Percentiles rank a stretch among this genome's conserved stretches.
Evolutionary conservation across 495 filamentous ascomycete species (phyloP).

Genomic region (Elasticomyces elasticus): DNA sequence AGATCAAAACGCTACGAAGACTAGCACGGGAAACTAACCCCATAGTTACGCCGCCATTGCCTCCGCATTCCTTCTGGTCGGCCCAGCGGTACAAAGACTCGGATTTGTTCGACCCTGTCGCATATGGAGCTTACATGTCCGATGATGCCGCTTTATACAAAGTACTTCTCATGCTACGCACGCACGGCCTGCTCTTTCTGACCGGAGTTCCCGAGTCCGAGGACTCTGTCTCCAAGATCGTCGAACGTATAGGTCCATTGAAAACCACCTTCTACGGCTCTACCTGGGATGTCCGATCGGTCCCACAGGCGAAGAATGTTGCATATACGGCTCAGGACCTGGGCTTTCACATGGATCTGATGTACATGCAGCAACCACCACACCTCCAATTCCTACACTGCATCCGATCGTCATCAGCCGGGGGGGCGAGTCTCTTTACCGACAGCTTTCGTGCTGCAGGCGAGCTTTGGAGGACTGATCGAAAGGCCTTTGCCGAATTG

Average conservation of each 20-base stretch:
- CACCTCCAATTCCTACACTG: constrained; percentile 81
- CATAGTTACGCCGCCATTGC: not conserved
- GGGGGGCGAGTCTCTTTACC: constrained; percentile 74
- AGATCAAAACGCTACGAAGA: not conserved
- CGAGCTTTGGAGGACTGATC: constrained; percentile 29
- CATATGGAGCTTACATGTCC: constrained; percentile 61
- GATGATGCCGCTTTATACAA: constrained; percentile 41
- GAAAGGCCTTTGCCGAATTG: constrained; percentile 34
- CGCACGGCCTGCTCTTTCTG: constrained; percentile 63
- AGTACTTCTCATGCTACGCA: constrained; percentile 45
- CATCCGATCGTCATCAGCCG: constrained; percentile 58
- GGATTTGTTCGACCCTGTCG: constrained; percentile 43
- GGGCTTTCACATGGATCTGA: constrained; percentile 82
- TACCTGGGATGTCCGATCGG: constrained; percentile 78
- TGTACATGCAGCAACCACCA: constrained; percentile 74
- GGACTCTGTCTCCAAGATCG: constrained; percentile 54
- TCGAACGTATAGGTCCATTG: constrained; percentile 58
- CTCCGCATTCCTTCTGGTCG: constrained; percentile 34
- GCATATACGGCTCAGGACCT: constrained; percentile 76
- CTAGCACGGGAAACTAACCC: constrained; percentile 2
- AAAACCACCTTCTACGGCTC: constrained; percentile 78
- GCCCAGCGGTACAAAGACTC: constrained; percentile 29
- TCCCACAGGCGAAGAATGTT: constrained; percentile 73
- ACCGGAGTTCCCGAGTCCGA: constrained; percentile 56
- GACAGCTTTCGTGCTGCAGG: constrained; percentile 57